Conservation (phyloP, 768 basidiomycete species). For the Mycena vulgaris region DNA sequence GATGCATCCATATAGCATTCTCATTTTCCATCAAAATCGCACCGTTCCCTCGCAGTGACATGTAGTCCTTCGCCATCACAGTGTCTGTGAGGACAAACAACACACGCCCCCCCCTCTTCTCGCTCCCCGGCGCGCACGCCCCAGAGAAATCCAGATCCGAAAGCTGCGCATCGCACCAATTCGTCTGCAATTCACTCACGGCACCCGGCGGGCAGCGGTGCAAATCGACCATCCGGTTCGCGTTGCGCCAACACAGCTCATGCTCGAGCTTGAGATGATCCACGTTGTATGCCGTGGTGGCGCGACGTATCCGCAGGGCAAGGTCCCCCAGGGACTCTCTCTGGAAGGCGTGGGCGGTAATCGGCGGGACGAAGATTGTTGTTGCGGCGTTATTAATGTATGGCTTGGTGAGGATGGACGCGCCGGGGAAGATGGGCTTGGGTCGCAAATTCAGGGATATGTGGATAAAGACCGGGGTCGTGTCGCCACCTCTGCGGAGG, state of each 20-base stretch:
- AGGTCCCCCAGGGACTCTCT: conserved; percentile 8
- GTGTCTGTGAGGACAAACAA: neutral
- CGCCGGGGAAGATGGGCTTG: conserved; percentile 16
- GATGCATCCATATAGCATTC: conserved; percentile 8
- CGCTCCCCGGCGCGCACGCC: neutral
- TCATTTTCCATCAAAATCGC: conserved; percentile 17
- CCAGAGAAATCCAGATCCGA: conserved; percentile 25
- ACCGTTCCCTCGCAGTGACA: conserved; percentile 5
- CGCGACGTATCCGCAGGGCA: conserved; percentile 22
- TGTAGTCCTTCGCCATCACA: neutral
- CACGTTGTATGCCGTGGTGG: conserved; percentile 1
- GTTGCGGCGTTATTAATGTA: conserved; percentile 28
- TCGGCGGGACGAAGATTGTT: neutral
- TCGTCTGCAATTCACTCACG: neutral
- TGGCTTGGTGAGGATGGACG: neutral
- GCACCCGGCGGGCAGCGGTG: conserved; percentile 12
- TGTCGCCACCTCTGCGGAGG: neutral
- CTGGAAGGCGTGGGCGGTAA: conserved; percentile 2
- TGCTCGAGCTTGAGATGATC: neutral
- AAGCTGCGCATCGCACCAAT: conserved; percentile 10
- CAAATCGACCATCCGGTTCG: neutral
- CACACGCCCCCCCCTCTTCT: conserved; percentile 3
- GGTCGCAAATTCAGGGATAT: conserved; percentile 12
- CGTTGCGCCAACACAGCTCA: conserved; percentile 16
- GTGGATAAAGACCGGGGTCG: conserved; percentile 11